phyloP scores from a whole-genome alignment of 2,329 filamentous ascomycete genomes.

The Thelonectria blattea region DNA sequence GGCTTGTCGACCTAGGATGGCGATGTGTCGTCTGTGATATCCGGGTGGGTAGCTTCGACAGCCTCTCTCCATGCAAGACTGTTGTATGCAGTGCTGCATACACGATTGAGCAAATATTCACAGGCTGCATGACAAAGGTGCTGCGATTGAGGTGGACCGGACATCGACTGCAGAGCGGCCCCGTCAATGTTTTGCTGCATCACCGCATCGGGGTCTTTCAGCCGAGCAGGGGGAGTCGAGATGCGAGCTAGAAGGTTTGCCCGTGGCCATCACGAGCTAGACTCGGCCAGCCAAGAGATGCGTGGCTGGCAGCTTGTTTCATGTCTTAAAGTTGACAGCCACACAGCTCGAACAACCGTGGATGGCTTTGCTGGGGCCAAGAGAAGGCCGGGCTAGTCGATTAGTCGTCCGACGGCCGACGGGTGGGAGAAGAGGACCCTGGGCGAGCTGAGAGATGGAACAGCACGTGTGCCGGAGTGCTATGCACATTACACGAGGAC shows the following conservation, averaged over 20 bases:
- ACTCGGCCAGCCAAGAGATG: slow-evolving; percentile 9
- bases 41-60: no score
- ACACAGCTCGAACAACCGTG: not conserved
- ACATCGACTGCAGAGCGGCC: slow-evolving; percentile 5
- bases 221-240: slow-evolving; percentile 32
- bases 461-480: not conserved
- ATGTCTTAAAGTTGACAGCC: not conserved
- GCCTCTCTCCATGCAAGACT: no score
- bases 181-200: slow-evolving; percentile 21
- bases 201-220: slow-evolving; percentile 25
- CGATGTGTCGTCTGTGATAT: no score
- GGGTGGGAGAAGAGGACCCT: slow-evolving; percentile 3
- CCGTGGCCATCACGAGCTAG: slow-evolving; percentile 6
- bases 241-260: slow-evolving; percentile 15
- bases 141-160: no score
- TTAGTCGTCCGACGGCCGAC: slow-evolving; percentile 10
- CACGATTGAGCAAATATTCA: no score
- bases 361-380: not conserved
- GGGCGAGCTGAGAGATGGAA: not conserved
- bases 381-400: not conserved
- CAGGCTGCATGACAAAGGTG: no score
- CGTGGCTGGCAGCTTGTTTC: not conserved
- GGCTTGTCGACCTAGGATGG: no score
- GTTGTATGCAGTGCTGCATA: no score
- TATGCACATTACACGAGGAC: no score